A percentile compares a stretch with the other conserved stretches of the same genome.
phyloP scores from a whole-genome alignment of 2,329 filamentous ascomycete species.

The Peltaster fructicola region DNA sequence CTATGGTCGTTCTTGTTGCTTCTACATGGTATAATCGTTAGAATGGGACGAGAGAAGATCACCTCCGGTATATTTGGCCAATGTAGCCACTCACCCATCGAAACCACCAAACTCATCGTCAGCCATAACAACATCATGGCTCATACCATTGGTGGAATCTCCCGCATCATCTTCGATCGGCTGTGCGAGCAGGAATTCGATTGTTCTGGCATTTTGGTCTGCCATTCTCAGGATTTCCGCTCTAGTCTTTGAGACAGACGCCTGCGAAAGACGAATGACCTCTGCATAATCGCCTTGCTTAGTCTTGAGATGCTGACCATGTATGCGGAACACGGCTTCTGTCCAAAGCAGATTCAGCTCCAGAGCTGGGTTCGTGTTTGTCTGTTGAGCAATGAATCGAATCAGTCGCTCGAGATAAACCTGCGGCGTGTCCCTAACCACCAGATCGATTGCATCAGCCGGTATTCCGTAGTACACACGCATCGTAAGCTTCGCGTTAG shows the following conservation, averaged over 20 bases:
- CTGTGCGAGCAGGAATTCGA: slow-evolving; percentile 55
- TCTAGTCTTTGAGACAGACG: slow-evolving; percentile 63
- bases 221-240: slow-evolving; percentile 67
- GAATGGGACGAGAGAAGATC: no score
- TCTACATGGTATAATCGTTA: no score
- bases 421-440: slow-evolving; percentile 60
- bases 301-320: slow-evolving; percentile 71
- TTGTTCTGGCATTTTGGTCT: slow-evolving; percentile 75
- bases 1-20: no score
- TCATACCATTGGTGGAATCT: slow-evolving; percentile 2
- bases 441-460: slow-evolving; percentile 52
- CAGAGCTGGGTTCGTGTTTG: slow-evolving; percentile 78
- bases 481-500: slow-evolving; percentile 65
- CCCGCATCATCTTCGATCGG: slow-evolving; percentile 8
- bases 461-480: slow-evolving; percentile 76
- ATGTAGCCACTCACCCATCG: slow-evolving; percentile 1
- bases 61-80: no score
- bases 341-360: slow-evolving; percentile 94
- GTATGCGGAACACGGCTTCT: slow-evolving; percentile 59
- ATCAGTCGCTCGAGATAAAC: slow-evolving; percentile 77
- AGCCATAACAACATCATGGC: no score
- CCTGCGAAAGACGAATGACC: slow-evolving; percentile 66
- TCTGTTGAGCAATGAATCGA: slow-evolving; percentile 72
- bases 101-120: neutral
- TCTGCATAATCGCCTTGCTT: slow-evolving; percentile 64